Conservation (phyloP, 108 stramenopile species). For the Cyclotella choctawhatcheeana region DNA sequence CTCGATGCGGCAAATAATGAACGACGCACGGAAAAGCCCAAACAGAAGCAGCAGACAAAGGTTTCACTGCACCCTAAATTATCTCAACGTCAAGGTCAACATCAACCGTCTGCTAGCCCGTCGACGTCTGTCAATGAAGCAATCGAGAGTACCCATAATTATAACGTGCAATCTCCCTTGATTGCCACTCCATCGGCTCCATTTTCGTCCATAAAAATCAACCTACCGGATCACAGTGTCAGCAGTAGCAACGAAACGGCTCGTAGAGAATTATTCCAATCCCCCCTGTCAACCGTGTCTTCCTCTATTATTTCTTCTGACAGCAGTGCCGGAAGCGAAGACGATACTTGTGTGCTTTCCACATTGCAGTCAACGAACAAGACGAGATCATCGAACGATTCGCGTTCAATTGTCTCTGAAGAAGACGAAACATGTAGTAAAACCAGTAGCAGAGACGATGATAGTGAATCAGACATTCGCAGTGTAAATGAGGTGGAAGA, state of each 20-base stretch:
- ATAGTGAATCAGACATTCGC: background rate
- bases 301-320: background rate
- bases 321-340: background rate
- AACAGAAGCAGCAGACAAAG: background rate
- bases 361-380: background rate
- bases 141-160: background rate
- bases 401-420: background rate
- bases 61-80: background rate
- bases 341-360: no score
- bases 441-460: background rate
- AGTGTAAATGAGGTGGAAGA: no score
- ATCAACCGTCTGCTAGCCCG: background rate
- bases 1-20: background rate
- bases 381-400: background rate
- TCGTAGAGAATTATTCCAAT: constrained; percentile 1
- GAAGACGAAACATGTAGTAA: background rate
- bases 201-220: constrained; percentile 8
- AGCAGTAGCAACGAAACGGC: background rate
- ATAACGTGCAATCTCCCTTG: background rate
- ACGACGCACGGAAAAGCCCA: background rate
- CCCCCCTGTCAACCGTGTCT: background rate
- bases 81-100: background rate
- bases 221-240: background rate
- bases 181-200: constrained; percentile 2
- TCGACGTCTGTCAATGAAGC: no score